These are phyloP conservation scores for Alternaria gansuensis DNA, from an alignment of 2,329 filamentous ascomycete species.

Conservation along the genomic window DNA sequence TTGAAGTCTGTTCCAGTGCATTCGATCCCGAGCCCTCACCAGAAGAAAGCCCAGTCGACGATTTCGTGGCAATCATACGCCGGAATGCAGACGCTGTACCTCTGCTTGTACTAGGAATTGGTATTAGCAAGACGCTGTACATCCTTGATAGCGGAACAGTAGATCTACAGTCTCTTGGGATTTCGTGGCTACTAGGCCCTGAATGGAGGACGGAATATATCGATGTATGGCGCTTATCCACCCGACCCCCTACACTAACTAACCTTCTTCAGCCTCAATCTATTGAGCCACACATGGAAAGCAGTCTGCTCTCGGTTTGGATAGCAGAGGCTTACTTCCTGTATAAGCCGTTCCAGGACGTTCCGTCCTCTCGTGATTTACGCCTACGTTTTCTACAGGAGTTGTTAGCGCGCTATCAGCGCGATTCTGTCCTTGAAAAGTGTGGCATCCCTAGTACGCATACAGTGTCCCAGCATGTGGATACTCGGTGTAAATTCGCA, in stretches of 20 bases:
- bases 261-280: slow-evolving; percentile 3
- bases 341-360: not conserved
- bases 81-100: not conserved
- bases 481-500: not conserved
- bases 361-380: slow-evolving; percentile 4
- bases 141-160: not conserved
- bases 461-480: not conserved
- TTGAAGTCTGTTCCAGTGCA: not conserved
- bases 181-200: not conserved
- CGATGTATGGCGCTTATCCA: not conserved
- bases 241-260: not conserved
- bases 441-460: slow-evolving; percentile 4
- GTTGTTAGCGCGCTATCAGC: slow-evolving; percentile 9
- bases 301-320: slow-evolving; percentile 8
- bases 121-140: not conserved
- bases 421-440: slow-evolving; percentile 10
- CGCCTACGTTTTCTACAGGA: slow-evolving; percentile 16
- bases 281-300: slow-evolving; percentile 9
- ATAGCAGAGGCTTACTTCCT: slow-evolving; percentile 13
- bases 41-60: not conserved
- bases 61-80: slow-evolving; percentile 3
- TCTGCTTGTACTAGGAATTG: slow-evolving; percentile 1
- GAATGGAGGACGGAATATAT: slow-evolving; percentile 12
- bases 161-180: not conserved
- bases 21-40: not conserved